phyloP scores from a whole-genome alignment of 31 red algal genomes.

The Odonthalia washingtoniensis region DNA sequence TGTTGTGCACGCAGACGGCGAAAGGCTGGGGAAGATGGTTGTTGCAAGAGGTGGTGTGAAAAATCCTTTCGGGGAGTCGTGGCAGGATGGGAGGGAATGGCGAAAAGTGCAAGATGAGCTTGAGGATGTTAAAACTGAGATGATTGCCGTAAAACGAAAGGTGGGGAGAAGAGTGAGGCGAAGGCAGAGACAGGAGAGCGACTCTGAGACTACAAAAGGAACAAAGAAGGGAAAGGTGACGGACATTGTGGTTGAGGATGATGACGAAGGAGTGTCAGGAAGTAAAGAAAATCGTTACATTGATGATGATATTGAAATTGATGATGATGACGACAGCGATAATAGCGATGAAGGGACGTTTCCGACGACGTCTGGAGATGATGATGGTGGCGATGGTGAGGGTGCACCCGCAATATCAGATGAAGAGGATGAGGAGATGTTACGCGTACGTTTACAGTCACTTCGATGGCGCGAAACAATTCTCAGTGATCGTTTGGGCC shows the following conservation, averaged over 20 bases:
- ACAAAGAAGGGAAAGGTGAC: slow-evolving; percentile 31
- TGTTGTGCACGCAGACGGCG: slow-evolving; percentile 19
- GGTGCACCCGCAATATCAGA: slow-evolving; percentile 51
- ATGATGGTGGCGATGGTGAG: slow-evolving; percentile 32
- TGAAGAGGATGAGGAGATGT: slow-evolving; percentile 83
- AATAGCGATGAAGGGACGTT: slow-evolving; percentile 27
- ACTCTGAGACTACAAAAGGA: no score
- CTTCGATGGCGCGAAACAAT: slow-evolving; percentile 66
- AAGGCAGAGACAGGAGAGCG: slow-evolving; percentile 62
- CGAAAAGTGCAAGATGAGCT: slow-evolving; percentile 46
- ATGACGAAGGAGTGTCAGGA: neutral
- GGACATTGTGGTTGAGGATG: neutral
- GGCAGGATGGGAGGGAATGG: slow-evolving; percentile 88
- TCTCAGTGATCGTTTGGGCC: slow-evolving; percentile 43
- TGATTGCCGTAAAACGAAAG: slow-evolving; percentile 29
- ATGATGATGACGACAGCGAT: neutral
- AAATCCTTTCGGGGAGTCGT: slow-evolving; percentile 75
- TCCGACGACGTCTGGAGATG: slow-evolving; percentile 25
- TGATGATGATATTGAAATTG: neutral
- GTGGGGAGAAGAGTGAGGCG: slow-evolving; percentile 71
- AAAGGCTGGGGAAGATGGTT: slow-evolving; percentile 71
- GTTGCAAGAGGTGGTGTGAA: slow-evolving; percentile 69
- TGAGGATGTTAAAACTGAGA: slow-evolving; percentile 38
- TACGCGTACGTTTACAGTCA: slow-evolving; percentile 60
- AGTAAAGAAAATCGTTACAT: slow-evolving; percentile 5